phyloP scores from a whole-genome alignment of 2,329 filamentous ascomycete genomes.

The Xylaria sp. region DNA sequence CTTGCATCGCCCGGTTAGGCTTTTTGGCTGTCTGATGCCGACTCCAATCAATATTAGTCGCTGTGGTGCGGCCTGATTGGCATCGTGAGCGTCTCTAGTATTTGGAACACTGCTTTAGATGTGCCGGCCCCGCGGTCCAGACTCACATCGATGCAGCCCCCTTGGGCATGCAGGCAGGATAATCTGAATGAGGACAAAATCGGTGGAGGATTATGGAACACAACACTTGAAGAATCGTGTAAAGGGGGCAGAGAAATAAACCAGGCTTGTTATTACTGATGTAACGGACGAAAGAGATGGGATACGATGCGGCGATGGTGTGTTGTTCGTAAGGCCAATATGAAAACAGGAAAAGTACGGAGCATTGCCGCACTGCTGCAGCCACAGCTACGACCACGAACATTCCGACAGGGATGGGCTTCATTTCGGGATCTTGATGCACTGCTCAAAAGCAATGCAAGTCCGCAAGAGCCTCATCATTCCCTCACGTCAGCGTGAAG shows the following conservation, averaged over 20 bases:
- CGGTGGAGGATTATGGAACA: slow-evolving; percentile 5
- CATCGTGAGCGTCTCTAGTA: slow-evolving; percentile 37
- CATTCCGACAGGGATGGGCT: neutral
- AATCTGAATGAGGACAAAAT: slow-evolving; percentile 20
- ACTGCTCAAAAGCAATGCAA: neutral
- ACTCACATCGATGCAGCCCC: slow-evolving; percentile 36
- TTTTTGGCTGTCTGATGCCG: slow-evolving; percentile 30
- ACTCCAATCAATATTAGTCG: slow-evolving; percentile 30
- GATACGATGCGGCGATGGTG: slow-evolving; percentile 5
- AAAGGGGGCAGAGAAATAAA: neutral
- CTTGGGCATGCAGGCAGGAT: slow-evolving; percentile 31
- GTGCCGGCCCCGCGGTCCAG: slow-evolving; percentile 37
- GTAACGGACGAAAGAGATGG: slow-evolving; percentile 1
- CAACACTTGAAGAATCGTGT: neutral
- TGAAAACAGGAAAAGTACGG: neutral
- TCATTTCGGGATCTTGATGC: slow-evolving; percentile 4
- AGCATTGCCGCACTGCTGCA: slow-evolving; percentile 11
- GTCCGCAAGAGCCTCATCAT: slow-evolving; percentile 28
- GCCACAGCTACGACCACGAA: slow-evolving; percentile 4
- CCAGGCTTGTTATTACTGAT: neutral
- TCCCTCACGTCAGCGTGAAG: slow-evolving; percentile 14
- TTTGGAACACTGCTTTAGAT: slow-evolving; percentile 34
- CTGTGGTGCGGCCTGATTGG: slow-evolving; percentile 39
- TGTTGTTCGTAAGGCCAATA: neutral
- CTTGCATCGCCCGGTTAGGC: slow-evolving; percentile 27